Conservation (phyloP, 129 eudicot species). For the Helianthus annuus region DNA sequence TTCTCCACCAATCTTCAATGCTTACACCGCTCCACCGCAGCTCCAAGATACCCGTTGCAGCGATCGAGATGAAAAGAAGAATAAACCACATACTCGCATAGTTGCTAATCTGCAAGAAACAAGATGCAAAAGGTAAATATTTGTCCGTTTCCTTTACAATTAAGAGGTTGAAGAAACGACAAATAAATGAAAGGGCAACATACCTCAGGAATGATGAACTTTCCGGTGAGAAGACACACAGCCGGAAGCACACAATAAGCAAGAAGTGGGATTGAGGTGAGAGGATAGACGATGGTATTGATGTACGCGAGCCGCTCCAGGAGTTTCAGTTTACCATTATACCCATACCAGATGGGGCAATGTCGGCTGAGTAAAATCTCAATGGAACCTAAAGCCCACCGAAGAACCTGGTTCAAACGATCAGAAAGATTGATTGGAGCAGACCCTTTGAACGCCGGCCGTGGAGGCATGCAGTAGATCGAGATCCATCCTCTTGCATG, state of each 20-base stretch:
- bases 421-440: slow-evolving; percentile 88
- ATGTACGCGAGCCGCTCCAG: slow-evolving; percentile 70
- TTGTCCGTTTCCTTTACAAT: not conserved
- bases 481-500: slow-evolving; percentile 77
- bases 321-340: slow-evolving; percentile 52
- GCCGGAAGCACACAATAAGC: slow-evolving; percentile 76
- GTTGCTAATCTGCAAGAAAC: slow-evolving; percentile 57
- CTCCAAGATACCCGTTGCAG: slow-evolving; percentile 62
- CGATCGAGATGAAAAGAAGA: slow-evolving; percentile 62
- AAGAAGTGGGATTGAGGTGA: slow-evolving; percentile 65
- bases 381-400: slow-evolving; percentile 81
- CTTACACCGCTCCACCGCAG: slow-evolving; percentile 67
- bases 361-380: slow-evolving; percentile 72
- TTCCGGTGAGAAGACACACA: slow-evolving; percentile 67
- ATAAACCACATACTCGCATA: slow-evolving; percentile 58
- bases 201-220: slow-evolving; percentile 75
- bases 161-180: not conserved
- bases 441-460: slow-evolving; percentile 80
- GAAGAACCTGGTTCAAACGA: slow-evolving; percentile 74
- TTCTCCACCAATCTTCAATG: slow-evolving; percentile 78
- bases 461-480: slow-evolving; percentile 70
- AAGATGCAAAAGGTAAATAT: not conserved
- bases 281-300: slow-evolving; percentile 68
- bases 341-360: slow-evolving; percentile 82
- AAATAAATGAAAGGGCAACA: not conserved